These are phyloP conservation scores for Termitomyces sp. DNA, from an alignment of 768 basidiomycete species.

Conservation along the genomic window DNA sequence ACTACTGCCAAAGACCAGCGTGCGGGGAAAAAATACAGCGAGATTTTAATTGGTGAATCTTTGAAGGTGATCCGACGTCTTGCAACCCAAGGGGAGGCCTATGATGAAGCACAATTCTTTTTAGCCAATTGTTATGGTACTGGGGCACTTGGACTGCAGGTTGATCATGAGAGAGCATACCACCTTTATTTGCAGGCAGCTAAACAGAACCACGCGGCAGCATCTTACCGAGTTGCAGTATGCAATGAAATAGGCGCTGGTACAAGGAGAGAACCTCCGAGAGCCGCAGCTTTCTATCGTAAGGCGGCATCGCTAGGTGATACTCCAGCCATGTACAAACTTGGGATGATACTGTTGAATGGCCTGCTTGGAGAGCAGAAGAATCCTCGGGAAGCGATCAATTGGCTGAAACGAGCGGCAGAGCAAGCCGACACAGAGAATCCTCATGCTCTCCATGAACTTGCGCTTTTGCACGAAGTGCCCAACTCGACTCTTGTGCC, in stretches of 20 bases:
- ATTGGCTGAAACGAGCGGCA: conserved; percentile 92
- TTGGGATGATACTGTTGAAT: conserved; percentile 95
- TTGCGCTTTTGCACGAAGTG: conserved; percentile 82
- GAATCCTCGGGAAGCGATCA: conserved; percentile 88
- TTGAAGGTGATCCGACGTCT: conserved; percentile 89
- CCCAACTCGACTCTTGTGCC: conserved; percentile 62
- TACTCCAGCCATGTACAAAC: conserved; percentile 98
- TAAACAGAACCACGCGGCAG: conserved; percentile 94
- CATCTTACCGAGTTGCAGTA: conserved; percentile 94
- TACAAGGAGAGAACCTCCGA: conserved; percentile 78
- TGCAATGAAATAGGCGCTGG: conserved; percentile 99
- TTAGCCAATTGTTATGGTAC: conserved; percentile 96
- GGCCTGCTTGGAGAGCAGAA: conserved; percentile 77
- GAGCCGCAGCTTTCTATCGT: conserved; percentile 93
- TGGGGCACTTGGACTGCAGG: conserved; percentile 89
- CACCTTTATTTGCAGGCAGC: conserved; percentile 95
- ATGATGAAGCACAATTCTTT: conserved; percentile 97
- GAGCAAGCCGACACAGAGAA: conserved; percentile 98
- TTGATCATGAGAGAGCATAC: conserved; percentile 97
- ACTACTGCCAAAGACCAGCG: conserved; percentile 69
- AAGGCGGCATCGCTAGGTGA: conserved; percentile 96
- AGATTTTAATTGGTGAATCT: conserved; percentile 80
- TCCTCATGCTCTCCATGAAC: conserved; percentile 94
- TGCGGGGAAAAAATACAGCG: conserved; percentile 85
- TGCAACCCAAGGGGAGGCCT: conserved; percentile 88